Percentiles rank a stretch among this genome's conserved stretches.
Evolutionary conservation across 768 basidiomycete species (phyloP).

Genomic region (Wakefieldia striispora): DNA sequence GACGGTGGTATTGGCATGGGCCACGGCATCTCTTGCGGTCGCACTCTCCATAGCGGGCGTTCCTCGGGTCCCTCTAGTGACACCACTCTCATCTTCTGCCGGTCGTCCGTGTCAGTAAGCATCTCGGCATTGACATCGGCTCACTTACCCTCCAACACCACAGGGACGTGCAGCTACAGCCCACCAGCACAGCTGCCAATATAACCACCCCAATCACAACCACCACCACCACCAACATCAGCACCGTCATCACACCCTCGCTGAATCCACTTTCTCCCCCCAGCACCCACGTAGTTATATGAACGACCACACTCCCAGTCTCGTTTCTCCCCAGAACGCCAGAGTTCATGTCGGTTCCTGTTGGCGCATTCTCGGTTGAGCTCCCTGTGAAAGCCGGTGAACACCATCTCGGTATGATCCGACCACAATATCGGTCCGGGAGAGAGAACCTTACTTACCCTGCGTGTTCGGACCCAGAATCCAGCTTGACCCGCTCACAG

Average conservation of each 20-base stretch:
- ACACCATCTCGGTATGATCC: conserved; percentile 5
- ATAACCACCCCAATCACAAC: conserved; percentile 45
- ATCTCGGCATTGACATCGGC: background rate
- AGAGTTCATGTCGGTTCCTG: conserved; percentile 2
- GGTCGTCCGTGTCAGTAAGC: conserved; percentile 2
- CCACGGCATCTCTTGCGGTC: background rate
- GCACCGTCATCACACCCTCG: conserved; percentile 48
- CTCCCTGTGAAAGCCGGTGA: conserved; percentile 5
- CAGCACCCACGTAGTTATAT: conserved; percentile 4
- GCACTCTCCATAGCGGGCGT: background rate
- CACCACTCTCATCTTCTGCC: conserved; percentile 3
- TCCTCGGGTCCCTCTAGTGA: background rate
- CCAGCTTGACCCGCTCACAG: conserved; percentile 7
- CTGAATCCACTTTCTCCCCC: conserved; percentile 44
- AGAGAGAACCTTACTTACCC: conserved; percentile 9
- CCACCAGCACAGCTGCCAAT: conserved; percentile 54
- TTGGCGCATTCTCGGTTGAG: background rate
- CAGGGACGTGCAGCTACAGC: conserved; percentile 59
- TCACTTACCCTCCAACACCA: conserved; percentile 67
- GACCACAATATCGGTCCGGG: background rate
- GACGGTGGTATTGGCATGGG: conserved; percentile 2
- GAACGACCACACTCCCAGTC: conserved; percentile 8
- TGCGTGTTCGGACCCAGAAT: conserved; percentile 7
- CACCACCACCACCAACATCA: conserved; percentile 58
- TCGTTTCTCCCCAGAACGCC: background rate